These are phyloP conservation scores for Diutina rugosa DNA, from an alignment of 1,139 yeast genomes.

Conservation along the genomic window DNA sequence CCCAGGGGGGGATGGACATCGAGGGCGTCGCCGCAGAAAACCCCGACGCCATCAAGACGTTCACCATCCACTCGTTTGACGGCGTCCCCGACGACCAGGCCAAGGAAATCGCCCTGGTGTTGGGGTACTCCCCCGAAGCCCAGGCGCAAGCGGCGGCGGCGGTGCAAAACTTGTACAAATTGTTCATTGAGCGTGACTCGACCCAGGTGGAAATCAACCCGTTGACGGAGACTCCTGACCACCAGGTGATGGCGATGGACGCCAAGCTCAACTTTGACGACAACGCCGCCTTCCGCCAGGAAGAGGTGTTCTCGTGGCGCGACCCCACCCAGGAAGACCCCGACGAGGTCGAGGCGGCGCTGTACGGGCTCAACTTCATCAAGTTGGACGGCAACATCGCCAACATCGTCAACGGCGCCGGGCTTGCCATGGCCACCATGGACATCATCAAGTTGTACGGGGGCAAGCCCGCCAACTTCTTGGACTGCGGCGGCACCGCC, in stretches of 20 bases:
- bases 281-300: conserved; percentile 89
- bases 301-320: conserved; percentile 80
- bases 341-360: conserved; percentile 85
- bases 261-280: conserved; percentile 92
- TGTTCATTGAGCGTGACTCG: conserved; percentile 84
- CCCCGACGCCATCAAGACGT: conserved; percentile 89
- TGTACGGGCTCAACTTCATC: conserved; percentile 88
- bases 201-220: conserved; percentile 99
- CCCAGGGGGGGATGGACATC: conserved; percentile 99
- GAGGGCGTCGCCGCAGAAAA: conserved; percentile 93
- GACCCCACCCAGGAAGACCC: conserved; percentile 92
- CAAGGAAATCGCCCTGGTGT: conserved; percentile 56
- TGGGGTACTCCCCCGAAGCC: conserved; percentile 75
- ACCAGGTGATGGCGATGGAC: conserved; percentile 94
- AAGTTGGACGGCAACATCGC: conserved; percentile 98
- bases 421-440: conserved; percentile 99
- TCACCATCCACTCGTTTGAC: conserved; percentile 59
- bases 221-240: conserved; percentile 82
- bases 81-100: conserved; percentile 82
- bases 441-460: conserved; percentile 97
- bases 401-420: conserved; percentile 98
- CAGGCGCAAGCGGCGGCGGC: conserved; percentile 80
- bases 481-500: conserved; percentile 99
- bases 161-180: conserved; percentile 76
- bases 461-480: conserved; percentile 97